phyloP scores from a whole-genome alignment of 108 stramenopile species.

The Nitzschia sp. region DNA sequence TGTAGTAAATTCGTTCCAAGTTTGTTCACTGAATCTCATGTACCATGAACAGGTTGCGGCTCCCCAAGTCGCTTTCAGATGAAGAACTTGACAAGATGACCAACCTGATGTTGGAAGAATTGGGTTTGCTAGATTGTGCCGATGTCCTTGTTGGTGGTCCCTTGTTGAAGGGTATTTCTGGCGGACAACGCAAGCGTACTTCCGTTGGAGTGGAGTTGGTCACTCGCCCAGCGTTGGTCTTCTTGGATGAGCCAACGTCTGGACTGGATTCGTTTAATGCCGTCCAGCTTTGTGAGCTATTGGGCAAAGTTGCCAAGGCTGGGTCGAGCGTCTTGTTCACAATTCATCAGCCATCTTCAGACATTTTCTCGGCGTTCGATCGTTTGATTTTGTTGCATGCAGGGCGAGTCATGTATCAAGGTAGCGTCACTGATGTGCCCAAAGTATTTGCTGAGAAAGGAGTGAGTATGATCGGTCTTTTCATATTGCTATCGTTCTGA shows the following conservation, averaged over 20 bases:
- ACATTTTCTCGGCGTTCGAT: conserved; percentile 66
- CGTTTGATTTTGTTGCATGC: conserved; percentile 56
- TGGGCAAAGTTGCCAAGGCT: conserved; percentile 58
- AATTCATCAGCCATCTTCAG: conserved; percentile 81
- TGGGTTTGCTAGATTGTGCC: conserved; percentile 65
- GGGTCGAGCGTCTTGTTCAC: conserved; percentile 66
- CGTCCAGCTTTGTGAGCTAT: conserved; percentile 50
- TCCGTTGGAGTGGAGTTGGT: conserved; percentile 61
- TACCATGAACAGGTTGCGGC: conserved; percentile 57
- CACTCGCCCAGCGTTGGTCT: conserved; percentile 44
- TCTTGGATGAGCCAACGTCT: conserved; percentile 78
- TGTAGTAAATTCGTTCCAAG: too few relatives aligned
- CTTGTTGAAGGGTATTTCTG: conserved; percentile 59
- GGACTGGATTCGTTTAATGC: conserved; percentile 73
- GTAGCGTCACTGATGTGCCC: conserved; percentile 26
- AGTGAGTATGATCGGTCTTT: not conserved
- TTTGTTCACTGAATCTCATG: too few relatives aligned
- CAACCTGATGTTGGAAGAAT: conserved; percentile 60
- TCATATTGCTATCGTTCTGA: too few relatives aligned
- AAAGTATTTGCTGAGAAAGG: conserved; percentile 20
- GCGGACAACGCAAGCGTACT: conserved; percentile 56
- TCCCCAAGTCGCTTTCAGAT: conserved; percentile 46
- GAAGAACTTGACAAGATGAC: conserved; percentile 57
- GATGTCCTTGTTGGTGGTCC: conserved; percentile 65
- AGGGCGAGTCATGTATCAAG: conserved; percentile 62